Evolutionary conservation across 2,329 filamentous ascomycete species (phyloP).

Genomic region (Tolypocladium album): DNA sequence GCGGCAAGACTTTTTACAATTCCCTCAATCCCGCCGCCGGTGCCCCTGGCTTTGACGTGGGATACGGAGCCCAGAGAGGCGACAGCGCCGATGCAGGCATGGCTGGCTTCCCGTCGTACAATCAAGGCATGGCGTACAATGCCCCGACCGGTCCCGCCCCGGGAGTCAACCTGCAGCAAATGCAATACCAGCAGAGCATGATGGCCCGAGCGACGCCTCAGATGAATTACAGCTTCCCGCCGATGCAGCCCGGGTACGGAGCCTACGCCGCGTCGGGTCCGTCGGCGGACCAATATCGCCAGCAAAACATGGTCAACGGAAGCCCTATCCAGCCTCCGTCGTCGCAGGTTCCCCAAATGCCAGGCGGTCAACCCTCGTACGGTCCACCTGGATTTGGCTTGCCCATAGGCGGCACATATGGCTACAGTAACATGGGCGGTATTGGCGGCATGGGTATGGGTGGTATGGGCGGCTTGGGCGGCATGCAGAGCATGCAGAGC

Average conservation of each 20-base stretch:
- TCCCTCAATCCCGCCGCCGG: constrained; percentile 30
- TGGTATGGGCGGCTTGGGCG: constrained; percentile 29
- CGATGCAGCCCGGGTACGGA: constrained; percentile 44
- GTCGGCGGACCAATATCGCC: constrained; percentile 45
- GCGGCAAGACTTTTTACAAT: constrained; percentile 43
- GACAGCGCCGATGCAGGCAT: constrained; percentile 41
- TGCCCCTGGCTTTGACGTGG: constrained; percentile 37
- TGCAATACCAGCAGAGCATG: constrained; percentile 50
- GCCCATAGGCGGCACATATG: constrained; percentile 30
- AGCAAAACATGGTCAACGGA: constrained; percentile 37
- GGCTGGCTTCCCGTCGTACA: constrained; percentile 38
- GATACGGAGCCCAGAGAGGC: constrained; percentile 38
- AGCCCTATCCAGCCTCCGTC: constrained; percentile 38
- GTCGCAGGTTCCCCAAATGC: constrained; percentile 29
- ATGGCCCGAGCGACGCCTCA: constrained; percentile 41
- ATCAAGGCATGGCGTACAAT: constrained; percentile 42
- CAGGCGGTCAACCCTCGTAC: constrained; percentile 31
- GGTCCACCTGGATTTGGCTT: constrained; percentile 40
- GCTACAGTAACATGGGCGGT: constrained; percentile 34
- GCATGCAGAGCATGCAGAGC: constrained; percentile 35
- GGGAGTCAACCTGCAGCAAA: constrained; percentile 37
- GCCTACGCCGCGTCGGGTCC: constrained; percentile 38
- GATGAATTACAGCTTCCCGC: constrained; percentile 46
- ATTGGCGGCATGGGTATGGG: constrained; percentile 25
- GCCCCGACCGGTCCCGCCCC: constrained; percentile 30